Conservation (phyloP, 495 filamentous ascomycete species). For the Cercophora scortea region DNA sequence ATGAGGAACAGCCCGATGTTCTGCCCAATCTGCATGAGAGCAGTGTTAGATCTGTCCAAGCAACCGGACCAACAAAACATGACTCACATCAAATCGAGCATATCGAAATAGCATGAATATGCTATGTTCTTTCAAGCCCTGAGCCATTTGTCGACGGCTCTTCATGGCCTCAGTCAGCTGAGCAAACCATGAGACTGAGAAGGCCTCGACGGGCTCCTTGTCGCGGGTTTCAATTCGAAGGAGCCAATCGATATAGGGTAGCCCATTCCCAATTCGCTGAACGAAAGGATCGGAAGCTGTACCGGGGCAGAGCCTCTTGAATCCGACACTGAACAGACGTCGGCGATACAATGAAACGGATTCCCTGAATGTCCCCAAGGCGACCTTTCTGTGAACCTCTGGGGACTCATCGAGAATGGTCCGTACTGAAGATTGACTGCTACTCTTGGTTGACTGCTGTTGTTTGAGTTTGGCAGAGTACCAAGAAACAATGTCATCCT, state of each 20-base stretch:
- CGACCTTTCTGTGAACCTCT: constrained; percentile 5
- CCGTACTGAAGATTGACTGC: constrained; percentile 1
- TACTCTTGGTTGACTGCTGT: not conserved
- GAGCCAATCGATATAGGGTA: constrained; percentile 22
- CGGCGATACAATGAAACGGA: not conserved
- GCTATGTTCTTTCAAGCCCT: constrained; percentile 25
- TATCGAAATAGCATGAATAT: constrained; percentile 23
- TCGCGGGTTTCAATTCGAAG: constrained; percentile 5
- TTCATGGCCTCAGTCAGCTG: constrained; percentile 16
- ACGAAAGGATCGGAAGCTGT: constrained; percentile 3
- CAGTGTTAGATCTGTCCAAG: not conserved
- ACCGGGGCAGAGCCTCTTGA: not conserved
- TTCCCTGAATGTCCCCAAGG: constrained; percentile 11
- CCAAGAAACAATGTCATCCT: constrained; percentile 43
- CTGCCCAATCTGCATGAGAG: constrained; percentile 9
- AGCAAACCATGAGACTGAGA: constrained; percentile 19
- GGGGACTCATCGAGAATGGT: not conserved
- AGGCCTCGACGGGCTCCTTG: constrained; percentile 2
- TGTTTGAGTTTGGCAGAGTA: constrained; percentile 24
- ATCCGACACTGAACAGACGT: not conserved
- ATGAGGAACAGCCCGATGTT: constrained; percentile 23
- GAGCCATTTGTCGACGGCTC: constrained; percentile 16
- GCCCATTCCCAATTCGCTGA: constrained; percentile 4
- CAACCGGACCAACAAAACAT: not conserved
- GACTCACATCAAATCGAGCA: constrained; percentile 10